phyloP scores from a whole-genome alignment of 1,284 basidiomycete genomes.

The Melampsora occidentalis region DNA sequence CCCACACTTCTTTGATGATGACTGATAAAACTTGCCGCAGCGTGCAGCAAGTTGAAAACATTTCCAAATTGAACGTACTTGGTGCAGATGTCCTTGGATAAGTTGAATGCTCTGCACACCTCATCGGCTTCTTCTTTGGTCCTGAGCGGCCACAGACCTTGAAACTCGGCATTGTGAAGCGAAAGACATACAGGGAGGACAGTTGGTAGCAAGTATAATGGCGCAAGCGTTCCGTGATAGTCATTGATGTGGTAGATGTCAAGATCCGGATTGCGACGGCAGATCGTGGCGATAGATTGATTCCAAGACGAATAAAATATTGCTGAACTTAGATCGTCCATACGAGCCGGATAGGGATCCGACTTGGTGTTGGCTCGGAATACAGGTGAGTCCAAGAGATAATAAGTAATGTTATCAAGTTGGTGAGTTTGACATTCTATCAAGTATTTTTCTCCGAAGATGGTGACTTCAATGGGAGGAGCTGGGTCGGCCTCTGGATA shows the following conservation, averaged over 20 bases:
- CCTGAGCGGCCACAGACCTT: conserved; percentile 87
- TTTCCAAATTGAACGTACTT: conserved; percentile 95
- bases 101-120: conserved; percentile 91
- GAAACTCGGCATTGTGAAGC: conserved; percentile 93
- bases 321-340: conserved; percentile 90
- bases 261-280: conserved; percentile 75
- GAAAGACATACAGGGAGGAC: conserved; percentile 83
- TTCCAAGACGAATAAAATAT: conserved; percentile 98
- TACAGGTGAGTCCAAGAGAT: conserved; percentile 85
- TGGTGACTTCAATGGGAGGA: conserved; percentile 81
- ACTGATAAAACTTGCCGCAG: conserved; percentile 84
- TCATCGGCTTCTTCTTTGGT: conserved; percentile 97
- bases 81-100: conserved; percentile 86
- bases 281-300: conserved; percentile 83
- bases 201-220: conserved; percentile 83
- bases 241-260: conserved; percentile 83
- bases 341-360: conserved; percentile 87
- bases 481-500: conserved; percentile 39
- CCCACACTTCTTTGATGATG: conserved; percentile 85
- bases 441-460: conserved; percentile 88
- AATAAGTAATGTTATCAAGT: conserved; percentile 87
- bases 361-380: conserved; percentile 91
- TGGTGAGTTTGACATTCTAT: conserved; percentile 89
- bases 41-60: conserved; percentile 89
- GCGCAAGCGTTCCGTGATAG: conserved; percentile 84